These are phyloP conservation scores for Botrytis paeoniae DNA, from an alignment of 2,329 filamentous ascomycete species.

Conservation along the genomic window DNA sequence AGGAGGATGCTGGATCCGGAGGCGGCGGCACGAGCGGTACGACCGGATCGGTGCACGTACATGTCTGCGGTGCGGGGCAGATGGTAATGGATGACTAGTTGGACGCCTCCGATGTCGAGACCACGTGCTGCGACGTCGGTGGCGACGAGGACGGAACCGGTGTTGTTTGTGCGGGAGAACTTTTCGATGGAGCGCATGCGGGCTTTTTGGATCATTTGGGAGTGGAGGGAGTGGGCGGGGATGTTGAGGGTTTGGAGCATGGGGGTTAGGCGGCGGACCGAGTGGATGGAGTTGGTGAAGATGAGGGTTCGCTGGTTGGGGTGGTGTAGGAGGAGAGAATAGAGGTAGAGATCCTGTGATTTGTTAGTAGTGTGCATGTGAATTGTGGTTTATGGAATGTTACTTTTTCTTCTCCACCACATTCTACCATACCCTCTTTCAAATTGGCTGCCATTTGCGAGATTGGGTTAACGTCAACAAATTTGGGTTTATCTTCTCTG, in stretches of 20 bases:
- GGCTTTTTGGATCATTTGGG: conserved; percentile 93
- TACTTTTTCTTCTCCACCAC: conserved; percentile 88
- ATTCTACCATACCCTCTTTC: conserved; percentile 89
- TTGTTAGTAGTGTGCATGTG: conserved; percentile 26
- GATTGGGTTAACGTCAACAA: conserved; percentile 86
- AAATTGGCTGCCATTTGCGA: conserved; percentile 84
- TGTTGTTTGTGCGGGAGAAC: conserved; percentile 64
- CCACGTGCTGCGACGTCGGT: conserved; percentile 93
- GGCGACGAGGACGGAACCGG: conserved; percentile 71
- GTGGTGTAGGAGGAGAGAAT: conserved; percentile 80
- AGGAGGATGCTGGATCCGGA: conserved; percentile 81
- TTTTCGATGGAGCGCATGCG: conserved; percentile 89
- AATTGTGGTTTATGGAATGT: conserved; percentile 22
- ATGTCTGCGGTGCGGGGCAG: conserved; percentile 86
- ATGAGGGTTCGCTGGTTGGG: conserved; percentile 78
- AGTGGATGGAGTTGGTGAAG: conserved; percentile 94
- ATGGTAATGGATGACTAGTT: conserved; percentile 93
- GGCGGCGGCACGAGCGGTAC: conserved; percentile 80
- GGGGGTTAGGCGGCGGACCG: conserved; percentile 80
- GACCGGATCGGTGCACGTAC: conserved; percentile 93
- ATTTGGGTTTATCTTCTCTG: conserved; percentile 76
- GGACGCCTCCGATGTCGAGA: conserved; percentile 86
- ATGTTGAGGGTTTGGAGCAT: conserved; percentile 80
- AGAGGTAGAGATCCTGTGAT: conserved; percentile 80
- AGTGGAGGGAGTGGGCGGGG: conserved; percentile 76